Evolutionary conservation across 768 basidiomycete species (phyloP), one percentile per base, ranked within the genome.

Genomic region (Tylopilus felleus): DNA sequence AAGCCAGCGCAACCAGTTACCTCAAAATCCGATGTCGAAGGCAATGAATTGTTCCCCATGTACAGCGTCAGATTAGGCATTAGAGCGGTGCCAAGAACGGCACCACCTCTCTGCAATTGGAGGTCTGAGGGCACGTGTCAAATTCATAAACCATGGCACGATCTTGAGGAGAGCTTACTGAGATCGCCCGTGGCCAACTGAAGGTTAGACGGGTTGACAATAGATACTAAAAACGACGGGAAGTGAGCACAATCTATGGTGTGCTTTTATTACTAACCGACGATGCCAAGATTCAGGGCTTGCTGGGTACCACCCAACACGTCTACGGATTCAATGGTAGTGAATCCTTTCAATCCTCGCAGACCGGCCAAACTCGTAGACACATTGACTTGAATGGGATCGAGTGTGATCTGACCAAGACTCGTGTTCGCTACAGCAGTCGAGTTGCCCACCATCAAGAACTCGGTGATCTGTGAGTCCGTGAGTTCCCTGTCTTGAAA

Each of bases 311-410:
- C 88, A 43, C 86, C 85, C 27, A 78, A 59, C 2, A 90, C 83
- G 63, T 90, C 86, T 17, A 90, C 85, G 14, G 63, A 71, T 23
- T 75, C 69, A 51, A 90, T 86, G 8, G 71, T 72, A 9, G 79
- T 82, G 60, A 77, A 68, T 10, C 78, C 79, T 41, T 83, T 76
- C 39, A 89, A 67, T 27, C 86, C 86, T 61, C 77, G 76, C 13
- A 90, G 67, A 29, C 88, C 88, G 21, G 74, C 70, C 45, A 90
- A 68, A 16, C 72, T 74, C 5, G 84, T 82, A 8, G 84, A 74
- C 3, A 88, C 86, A 57, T 88, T 81, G 65, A 90, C 85, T 52
- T 80, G 80, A 66, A 90, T 88, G 6, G 84, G 78, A 64, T 86
- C 79, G 8, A 90, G 75, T n/a, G 80, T 82, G 52, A 90, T 80